These are phyloP conservation scores for Phytopythium oedochilum DNA, from an alignment of 352 stramenopile genomes.

Conservation along the genomic window DNA sequence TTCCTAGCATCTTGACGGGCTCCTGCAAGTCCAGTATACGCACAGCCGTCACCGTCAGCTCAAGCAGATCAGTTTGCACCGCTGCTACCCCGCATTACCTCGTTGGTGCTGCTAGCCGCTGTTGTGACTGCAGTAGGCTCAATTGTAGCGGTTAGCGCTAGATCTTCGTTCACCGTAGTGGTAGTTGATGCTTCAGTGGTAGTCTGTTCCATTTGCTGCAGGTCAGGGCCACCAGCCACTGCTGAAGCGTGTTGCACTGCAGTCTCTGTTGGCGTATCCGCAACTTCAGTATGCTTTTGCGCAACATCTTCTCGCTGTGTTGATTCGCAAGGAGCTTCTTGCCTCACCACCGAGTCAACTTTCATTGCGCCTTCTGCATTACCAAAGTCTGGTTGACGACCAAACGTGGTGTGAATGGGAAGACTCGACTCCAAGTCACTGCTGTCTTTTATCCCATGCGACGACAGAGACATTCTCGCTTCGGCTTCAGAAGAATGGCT, in stretches of 20 bases:
- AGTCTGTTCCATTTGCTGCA: neutral
- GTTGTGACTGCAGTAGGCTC: no score
- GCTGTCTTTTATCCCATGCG: no score
- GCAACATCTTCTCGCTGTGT: neutral
- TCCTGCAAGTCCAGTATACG: neutral
- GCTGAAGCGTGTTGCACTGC: neutral
- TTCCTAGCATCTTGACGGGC: conserved; percentile 8
- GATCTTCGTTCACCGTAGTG: no score
- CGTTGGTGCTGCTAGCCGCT: neutral
- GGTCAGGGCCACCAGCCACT: neutral
- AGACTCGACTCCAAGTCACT: no score
- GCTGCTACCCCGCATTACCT: neutral
- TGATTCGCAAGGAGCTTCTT: neutral
- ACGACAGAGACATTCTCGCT: no score
- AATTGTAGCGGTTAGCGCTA: no score
- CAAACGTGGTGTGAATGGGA: no score
- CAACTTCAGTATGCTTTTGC: neutral
- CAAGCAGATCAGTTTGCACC: neutral
- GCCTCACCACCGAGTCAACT: neutral
- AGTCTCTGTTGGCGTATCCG: neutral
- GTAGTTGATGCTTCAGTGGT: no score
- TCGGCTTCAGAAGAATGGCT: no score
- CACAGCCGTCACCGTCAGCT: neutral
- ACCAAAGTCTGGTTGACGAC: neutral
- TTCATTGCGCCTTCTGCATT: neutral